Evolutionary conservation across 225 moss, liverwort and hornwort species (phyloP).

Genomic region (Lunularia cruciata): DNA sequence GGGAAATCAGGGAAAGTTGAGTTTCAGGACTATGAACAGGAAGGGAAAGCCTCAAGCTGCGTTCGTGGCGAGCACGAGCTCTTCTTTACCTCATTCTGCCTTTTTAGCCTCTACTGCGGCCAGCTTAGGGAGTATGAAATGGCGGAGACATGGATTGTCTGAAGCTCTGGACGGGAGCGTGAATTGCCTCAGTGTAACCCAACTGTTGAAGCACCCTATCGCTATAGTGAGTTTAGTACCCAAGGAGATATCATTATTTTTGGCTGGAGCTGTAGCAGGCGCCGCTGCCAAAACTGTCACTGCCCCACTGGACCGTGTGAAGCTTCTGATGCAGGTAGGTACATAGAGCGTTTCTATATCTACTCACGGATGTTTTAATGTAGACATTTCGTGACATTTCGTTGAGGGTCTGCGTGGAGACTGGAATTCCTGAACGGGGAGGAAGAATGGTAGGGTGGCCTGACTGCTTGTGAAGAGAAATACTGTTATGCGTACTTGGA

Average conservation of each 20-base stretch:
- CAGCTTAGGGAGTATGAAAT: slow-evolving; percentile 24
- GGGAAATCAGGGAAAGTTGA: not conserved
- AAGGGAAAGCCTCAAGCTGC: not conserved
- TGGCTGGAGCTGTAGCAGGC: slow-evolving; percentile 82
- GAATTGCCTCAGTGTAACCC: slow-evolving; percentile 41
- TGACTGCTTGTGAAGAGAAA: not conserved
- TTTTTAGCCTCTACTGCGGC: slow-evolving; percentile 35
- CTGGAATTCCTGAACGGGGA: not conserved
- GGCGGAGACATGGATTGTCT: slow-evolving; percentile 25
- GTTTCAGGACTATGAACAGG: not conserved
- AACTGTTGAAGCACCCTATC: slow-evolving; percentile 66
- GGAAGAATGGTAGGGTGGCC: not conserved
- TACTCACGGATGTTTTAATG: too few relatives aligned
- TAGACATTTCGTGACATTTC: not conserved
- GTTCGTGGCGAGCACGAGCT: slow-evolving; percentile 26
- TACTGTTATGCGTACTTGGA: not conserved
- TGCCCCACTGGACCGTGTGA: slow-evolving; percentile 82
- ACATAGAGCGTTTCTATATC: too few relatives aligned
- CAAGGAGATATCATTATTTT: slow-evolving; percentile 65
- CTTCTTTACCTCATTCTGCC: slow-evolving; percentile 21
- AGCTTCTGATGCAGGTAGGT: slow-evolving; percentile 82
- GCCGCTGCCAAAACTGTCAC: slow-evolving; percentile 87
- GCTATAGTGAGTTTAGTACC: slow-evolving; percentile 72
- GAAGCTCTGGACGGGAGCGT: slow-evolving; percentile 12
- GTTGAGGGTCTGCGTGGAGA: not conserved